Conservation (phyloP, 345 rosid genomes). For the Garcia nutans region DNA sequence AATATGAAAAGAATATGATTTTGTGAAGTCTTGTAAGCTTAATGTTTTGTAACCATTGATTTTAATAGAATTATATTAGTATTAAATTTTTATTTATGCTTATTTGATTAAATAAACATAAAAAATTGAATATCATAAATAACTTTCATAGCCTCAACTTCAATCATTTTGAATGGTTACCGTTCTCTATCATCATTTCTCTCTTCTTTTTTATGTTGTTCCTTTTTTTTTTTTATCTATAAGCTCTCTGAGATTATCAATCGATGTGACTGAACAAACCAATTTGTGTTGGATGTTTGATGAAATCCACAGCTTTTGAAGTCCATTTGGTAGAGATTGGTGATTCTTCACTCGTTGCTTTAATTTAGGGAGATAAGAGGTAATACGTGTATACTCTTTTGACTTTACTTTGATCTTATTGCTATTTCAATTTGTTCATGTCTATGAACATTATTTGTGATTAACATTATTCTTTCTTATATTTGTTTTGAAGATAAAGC, state of each 20-base stretch:
- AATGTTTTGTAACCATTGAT: no score
- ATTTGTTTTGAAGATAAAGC: not conserved
- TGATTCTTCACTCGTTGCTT: not conserved
- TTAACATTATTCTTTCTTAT: not conserved
- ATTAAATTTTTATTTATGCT: no score
- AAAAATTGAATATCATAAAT: no score
- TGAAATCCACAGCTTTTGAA: not conserved
- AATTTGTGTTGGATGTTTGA: not conserved
- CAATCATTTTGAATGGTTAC: no score
- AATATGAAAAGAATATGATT: no score
- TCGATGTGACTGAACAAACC: not conserved
- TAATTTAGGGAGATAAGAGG: slow-evolving; percentile 1
- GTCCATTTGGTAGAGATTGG: not conserved
- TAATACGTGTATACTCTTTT: not conserved
- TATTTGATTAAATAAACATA: no score
- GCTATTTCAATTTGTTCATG: not conserved
- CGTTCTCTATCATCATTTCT: no score
- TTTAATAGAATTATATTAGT: no score
- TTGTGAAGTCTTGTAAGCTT: no score
- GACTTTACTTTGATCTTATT: not conserved
- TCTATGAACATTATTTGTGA: not conserved
- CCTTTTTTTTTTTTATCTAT: no score
- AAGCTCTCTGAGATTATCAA: not conserved
- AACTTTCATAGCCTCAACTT: no score
- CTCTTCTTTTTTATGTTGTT: no score